A percentile compares a stretch with the other conserved stretches of the same genome.
phyloP scores from a whole-genome alignment of 441 rosid genomes.

The Biscutella laevigata region DNA sequence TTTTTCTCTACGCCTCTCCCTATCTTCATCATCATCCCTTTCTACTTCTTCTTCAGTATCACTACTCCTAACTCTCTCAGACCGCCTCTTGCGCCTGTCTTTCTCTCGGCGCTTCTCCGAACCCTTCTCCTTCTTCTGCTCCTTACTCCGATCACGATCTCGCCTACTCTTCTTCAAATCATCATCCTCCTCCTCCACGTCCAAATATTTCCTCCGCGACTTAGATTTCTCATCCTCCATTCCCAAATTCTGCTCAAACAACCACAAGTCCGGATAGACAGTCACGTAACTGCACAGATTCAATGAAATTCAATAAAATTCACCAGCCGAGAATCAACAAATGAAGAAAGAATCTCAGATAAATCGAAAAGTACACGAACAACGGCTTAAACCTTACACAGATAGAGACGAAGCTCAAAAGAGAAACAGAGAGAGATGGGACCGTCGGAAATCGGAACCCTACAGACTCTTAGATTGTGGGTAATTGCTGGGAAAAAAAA shows the following conservation, averaged over 20 bases:
- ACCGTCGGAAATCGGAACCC: constrained; percentile 26
- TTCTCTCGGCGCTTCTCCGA: constrained; percentile 45
- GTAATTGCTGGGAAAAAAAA: neutral
- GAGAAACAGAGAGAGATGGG: constrained; percentile 9
- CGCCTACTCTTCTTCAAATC: constrained; percentile 35
- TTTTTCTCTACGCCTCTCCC: constrained; percentile 28
- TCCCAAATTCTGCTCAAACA: constrained; percentile 22
- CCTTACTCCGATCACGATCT: constrained; percentile 33
- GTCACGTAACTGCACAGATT: neutral
- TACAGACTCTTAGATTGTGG: constrained; percentile 1
- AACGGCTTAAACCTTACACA: constrained; percentile 6
- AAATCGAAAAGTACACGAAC: neutral
- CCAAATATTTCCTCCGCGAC: constrained; percentile 27
- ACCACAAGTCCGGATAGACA: constrained; percentile 3
- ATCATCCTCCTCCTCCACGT: constrained; percentile 20
- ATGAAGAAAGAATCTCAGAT: neutral
- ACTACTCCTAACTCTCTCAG: constrained; percentile 33
- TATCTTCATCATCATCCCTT: constrained; percentile 38
- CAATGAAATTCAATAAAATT: neutral
- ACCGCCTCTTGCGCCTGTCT: constrained; percentile 39
- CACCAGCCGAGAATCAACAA: constrained; percentile 1
- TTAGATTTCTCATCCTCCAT: constrained; percentile 40
- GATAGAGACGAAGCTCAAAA: constrained; percentile 10
- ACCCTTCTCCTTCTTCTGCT: constrained; percentile 27
- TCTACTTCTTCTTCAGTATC: constrained; percentile 25